A percentile compares a stretch with the other conserved stretches of the same genome.
These are phyloP conservation scores for Casuarina equisetifolia DNA, from an alignment of 306 rosid species.

Conservation along the genomic window DNA sequence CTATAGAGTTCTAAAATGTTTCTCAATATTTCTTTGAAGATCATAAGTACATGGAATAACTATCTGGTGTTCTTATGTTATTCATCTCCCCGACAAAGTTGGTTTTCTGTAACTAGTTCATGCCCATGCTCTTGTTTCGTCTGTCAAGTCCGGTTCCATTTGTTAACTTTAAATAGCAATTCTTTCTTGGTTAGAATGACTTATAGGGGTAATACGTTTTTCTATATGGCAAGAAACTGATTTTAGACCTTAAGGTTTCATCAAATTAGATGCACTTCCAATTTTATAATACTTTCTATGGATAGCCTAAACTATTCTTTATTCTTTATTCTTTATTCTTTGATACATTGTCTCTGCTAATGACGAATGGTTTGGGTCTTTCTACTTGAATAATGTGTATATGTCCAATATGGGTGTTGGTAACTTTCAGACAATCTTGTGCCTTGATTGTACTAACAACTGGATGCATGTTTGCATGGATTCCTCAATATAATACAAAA, in stretches of 20 bases:
- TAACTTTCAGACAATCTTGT: neutral
- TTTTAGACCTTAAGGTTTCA: constrained; percentile 1
- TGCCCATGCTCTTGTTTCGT: neutral
- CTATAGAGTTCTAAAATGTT: neutral
- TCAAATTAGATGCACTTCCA: neutral
- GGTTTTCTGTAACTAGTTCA: neutral
- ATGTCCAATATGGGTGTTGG: neutral
- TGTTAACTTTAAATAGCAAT: neutral
- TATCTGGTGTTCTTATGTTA: neutral
- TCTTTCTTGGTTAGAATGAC: neutral
- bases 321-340: neutral
- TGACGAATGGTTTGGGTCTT: neutral
- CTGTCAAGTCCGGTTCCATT: neutral
- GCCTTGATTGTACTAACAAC: neutral
- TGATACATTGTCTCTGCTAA: neutral
- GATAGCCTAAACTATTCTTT: neutral
- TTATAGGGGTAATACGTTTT: neutral
- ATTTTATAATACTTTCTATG: neutral
- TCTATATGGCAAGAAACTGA: neutral
- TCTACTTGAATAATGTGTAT: neutral
- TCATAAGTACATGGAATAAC: neutral
- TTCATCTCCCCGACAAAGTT: neutral
- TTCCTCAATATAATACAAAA: neutral
- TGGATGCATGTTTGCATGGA: neutral
- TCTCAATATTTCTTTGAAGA: neutral